Evolutionary conservation across 2,329 filamentous ascomycete species (phyloP), one percentile per base, ranked within the genome.

Genomic region (Pestalotiopsis sp.): DNA sequence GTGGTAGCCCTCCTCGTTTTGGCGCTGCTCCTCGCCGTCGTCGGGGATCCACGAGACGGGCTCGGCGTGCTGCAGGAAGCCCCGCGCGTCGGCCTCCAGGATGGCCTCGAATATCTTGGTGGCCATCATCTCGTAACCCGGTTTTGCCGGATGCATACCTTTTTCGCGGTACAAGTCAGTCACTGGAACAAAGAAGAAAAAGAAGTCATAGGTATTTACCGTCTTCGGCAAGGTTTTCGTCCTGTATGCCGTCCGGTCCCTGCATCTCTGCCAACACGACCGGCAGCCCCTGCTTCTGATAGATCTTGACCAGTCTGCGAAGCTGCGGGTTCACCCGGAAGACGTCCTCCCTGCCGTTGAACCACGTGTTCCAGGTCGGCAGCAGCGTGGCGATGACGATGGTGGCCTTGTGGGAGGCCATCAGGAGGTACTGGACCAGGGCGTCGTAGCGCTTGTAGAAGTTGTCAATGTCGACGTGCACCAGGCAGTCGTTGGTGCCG

Each of bases 401-500:
- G 20, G 77, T 79, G 4, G 77, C 74, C 49, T 73, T 70, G 7
- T 77, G 78, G 14, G 77, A 79, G 14, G 75, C 74, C 12, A 72
- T 68, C 23, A 79, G 72, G 12, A 79, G 75, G 68, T 78, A 79
- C 61, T 73, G 73, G 6, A 80, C 72, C 2, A 80, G 66, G 17
- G 73, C 72, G 25, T 75, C 75, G 38, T 79, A 75, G 66, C 77
- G 76, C 68, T 76, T 75, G 58, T 74, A 78, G 56, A 78, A 78
- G 70, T 78, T 77, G 66, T 76, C 71, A 25, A 78, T 74, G 38
- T 79, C 75, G 66, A 78, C 72, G 36, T 77, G 73, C 69, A 76
- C 74, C 69, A 77, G 76, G 60, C 78, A 79, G 63, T 80, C 78
- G 63, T 80, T 80, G 64, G 79, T 79, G 11, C 79, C 79, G 23